Base-by-base conservation (phyloP, 306 rosid genomes). In the Cyclanthera cordifolia region DNA sequence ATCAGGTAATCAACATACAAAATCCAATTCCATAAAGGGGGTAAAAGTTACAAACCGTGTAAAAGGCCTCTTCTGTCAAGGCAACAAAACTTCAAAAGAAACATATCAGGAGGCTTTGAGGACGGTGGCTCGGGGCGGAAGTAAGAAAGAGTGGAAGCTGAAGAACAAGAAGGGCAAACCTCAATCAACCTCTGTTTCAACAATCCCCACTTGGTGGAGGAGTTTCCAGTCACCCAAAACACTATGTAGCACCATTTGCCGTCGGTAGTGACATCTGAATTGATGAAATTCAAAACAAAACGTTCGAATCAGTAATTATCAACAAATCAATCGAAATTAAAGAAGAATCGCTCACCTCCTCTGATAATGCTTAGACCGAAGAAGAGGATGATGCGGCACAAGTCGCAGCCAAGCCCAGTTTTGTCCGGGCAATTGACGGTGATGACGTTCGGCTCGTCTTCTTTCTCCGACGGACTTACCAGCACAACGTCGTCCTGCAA, bases 381-480 rank as follows among this genome's bases (percentile, higher is more conserved):
- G 80, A 86, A 87, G 84, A 93, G 99, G 74, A 93, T 84, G 84
- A 87, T 83, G 46, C 99, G 95, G 71, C 99, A 93, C 85, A 93
- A 75, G 73, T 93, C 99, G 72, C 90, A 87, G 23, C 96, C 99
- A 23, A 93, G 66, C n/a, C 99, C 99, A 15, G 95, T 87, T 54
- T 90, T 93, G 75, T 93, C 99, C 4, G 99, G 99, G 72, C 99
- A 93, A 73, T 93, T 93, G 4, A 93, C 89, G 11, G 99, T 93
- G 51, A 93, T 78, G 20, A 90, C 87, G 27, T 50, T 83, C 0
- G 95, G 85, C 28, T 86, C 99, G 17, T 80, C 86, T 69, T 85
- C 88, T 78, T 76, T 86, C 56, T 88, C 91, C 20, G 94, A 69
- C 64, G 68, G 77, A 63, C 74, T 77, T 66, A 93, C 82, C 25